Base-by-base conservation (phyloP, 306 rosid genomes). In the Leucaena leucocephala region DNA sequence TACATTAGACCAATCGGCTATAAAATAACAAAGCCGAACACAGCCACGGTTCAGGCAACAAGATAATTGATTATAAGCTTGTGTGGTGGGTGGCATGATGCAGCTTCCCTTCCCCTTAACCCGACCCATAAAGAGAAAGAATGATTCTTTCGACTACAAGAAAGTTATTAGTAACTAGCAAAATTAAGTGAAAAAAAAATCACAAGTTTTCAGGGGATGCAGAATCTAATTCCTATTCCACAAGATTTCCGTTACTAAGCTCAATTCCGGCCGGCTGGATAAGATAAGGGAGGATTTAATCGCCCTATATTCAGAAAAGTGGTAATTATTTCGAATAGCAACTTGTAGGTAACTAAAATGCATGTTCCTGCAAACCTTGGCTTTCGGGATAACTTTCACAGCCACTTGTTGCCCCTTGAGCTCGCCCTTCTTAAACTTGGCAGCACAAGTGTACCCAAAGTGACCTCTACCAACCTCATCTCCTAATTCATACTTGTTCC, bases 391-490 rank as follows among this genome's bases (percentile, higher is more conserved):
- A 86, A 94, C 94, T 81, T 94, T 94, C 6, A 94, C 98, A 52
- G 98, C 98, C 6, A 88, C 97, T 76, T 78, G 87, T 57, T 88
- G 87, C 2, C 94, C 96, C 57, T 86, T 94, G 78, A 81, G 83
- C 55, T 92, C 91, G 4, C 97, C 97, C 79, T 94, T 92, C 85
- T 89, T 86, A 42, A 84, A 79, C 65, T 70, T 90, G 6, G 97
- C 97, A 48, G 86, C 66, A 77, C 98, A 94, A 71, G 98, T 92
- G 39, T 88, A 89, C 33, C 98, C 98, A 72, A 92, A 92, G 78
- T 94, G 97, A 38, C 98, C 98, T 85, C 96, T 78, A 14, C 98
- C 98, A 63, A 94, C 90, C 84, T 94, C 98, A 52, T 87, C 93
- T 33, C 96, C 98, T 17, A 94, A 74, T 75, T 94, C 94, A 62